Evolutionary conservation across 495 filamentous ascomycete species (phyloP).

Genomic region (Wilcoxina mikolae): DNA sequence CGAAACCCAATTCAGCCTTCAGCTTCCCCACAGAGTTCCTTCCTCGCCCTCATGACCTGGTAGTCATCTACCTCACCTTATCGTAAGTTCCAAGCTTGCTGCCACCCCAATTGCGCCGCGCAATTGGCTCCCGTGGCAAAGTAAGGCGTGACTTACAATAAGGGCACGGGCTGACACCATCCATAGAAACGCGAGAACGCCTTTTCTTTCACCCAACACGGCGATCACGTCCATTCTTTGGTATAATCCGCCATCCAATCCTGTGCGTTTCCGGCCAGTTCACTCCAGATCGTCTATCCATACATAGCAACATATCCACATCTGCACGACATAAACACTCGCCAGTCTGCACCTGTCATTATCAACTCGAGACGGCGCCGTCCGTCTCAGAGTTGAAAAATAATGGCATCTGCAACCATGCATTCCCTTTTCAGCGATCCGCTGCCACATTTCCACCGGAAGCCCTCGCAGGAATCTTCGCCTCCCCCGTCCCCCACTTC

Average conservation of each 20-base stretch:
- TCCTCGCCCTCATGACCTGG: no score
- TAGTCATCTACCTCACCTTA: neutral
- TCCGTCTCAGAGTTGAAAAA: constrained; percentile 7
- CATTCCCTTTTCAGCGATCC: neutral
- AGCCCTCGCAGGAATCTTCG: constrained; percentile 24
- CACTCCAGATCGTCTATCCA: neutral
- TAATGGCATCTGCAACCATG: neutral
- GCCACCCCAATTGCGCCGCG: neutral
- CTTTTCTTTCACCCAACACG: neutral
- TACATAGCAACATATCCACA: neutral
- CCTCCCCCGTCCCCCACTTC: constrained; percentile 23
- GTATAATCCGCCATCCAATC: neutral
- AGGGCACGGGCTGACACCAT: neutral
- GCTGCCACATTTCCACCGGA: neutral
- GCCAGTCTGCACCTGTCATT: constrained; percentile 4
- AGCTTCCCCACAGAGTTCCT: neutral
- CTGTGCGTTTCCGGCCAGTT: neutral
- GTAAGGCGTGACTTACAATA: neutral
- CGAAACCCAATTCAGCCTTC: neutral
- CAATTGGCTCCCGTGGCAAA: neutral
- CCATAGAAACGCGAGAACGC: neutral
- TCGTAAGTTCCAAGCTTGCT: neutral
- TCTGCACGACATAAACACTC: constrained; percentile 3
- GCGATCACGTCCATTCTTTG: neutral
- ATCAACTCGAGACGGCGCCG: constrained; percentile 7